Conservation (phyloP, 2,329 filamentous ascomycete species). For the Ascocoryne sarcoides region DNA sequence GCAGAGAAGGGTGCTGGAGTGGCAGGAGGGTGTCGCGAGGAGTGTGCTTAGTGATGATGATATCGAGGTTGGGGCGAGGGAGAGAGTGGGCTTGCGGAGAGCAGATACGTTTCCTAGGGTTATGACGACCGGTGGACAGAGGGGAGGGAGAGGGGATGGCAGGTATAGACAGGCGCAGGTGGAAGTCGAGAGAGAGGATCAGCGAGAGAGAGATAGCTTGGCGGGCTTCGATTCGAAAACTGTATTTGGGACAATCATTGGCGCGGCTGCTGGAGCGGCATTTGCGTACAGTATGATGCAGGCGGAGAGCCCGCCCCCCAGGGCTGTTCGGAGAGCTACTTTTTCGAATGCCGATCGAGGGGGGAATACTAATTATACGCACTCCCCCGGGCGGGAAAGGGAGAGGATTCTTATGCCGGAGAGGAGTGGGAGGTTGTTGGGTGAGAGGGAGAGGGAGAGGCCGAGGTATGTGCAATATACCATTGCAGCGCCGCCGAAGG, state of each 20-base stretch:
- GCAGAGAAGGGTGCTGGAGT: conserved; percentile 33
- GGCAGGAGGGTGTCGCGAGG: conserved; percentile 33
- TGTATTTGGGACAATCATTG: conserved; percentile 67
- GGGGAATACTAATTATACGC: not conserved
- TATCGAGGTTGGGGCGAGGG: not conserved
- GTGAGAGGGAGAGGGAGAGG: not conserved
- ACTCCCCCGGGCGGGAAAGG: not conserved
- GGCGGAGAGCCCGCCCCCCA: conserved; percentile 35
- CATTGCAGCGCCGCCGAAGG: conserved; percentile 1
- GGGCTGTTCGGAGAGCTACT: conserved; percentile 1
- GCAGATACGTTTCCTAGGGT: not conserved
- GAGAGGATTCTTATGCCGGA: conserved; percentile 1
- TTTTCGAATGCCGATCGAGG: conserved; percentile 7
- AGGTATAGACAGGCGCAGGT: not conserved
- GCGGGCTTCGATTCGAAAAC: conserved; percentile 41
- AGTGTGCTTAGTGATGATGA: not conserved
- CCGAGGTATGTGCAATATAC: conserved; percentile 4
- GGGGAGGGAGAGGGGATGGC: not conserved
- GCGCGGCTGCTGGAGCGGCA: conserved; percentile 69
- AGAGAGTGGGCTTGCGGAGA: not conserved
- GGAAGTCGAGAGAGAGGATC: not conserved
- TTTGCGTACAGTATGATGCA: conserved; percentile 67
- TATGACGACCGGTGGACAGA: no score
- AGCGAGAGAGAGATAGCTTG: conserved; percentile 29
- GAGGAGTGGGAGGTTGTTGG: conserved; percentile 3